Evolutionary conservation across 768 basidiomycete species (phyloP), one percentile per base, ranked within the genome.

Genomic region (Podaxis sp.): DNA sequence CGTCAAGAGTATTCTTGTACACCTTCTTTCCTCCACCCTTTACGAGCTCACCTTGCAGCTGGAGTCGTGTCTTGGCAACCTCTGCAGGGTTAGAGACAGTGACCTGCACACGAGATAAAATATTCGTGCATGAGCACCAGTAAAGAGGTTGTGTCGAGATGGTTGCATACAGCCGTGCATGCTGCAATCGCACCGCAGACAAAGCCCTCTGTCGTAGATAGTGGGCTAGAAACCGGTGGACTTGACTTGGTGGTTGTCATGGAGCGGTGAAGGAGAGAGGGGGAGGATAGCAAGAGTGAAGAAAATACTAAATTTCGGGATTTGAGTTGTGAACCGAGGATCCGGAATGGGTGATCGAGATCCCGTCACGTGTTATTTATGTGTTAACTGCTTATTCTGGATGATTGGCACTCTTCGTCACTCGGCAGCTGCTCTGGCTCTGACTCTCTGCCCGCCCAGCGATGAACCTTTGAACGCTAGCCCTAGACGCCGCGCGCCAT

Each of bases 11-110:
- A 71, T 88, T 92, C 64, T 85, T 91, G 79, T 99, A 99, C 2
- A 98, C 92, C 71, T 86, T 91, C 66, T 76, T 72, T 15, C 80
- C 82, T 8, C 89, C 86, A 6, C 75, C 82, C 70, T 90, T 94
- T 37, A 91, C 86, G 11, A 99, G 85, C 74, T 98, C 97, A 25
- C 96, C 97, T 71, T 98, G 95, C 25, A 99, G 83, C 73, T 99
- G 97, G 55, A 99, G 77, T 59, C 96, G 89, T 46, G 97, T 98
- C 76, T 98, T 98, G 50, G 92, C 91, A 22, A 95, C 93, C 67
- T 90, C 89, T 4, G 87, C 88, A 12, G 89, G 87, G 66, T 92
- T 92, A 4, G 90, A 91, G 59, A 92, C 76, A 7, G 91, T 91
- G 54, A 93, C 90, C 91, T 93, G 67, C 8, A 61, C 24, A 50